Evolutionary conservation across 164 flowering plant genomes (phyloP).

Genomic region (Hamamelis virginiana): DNA sequence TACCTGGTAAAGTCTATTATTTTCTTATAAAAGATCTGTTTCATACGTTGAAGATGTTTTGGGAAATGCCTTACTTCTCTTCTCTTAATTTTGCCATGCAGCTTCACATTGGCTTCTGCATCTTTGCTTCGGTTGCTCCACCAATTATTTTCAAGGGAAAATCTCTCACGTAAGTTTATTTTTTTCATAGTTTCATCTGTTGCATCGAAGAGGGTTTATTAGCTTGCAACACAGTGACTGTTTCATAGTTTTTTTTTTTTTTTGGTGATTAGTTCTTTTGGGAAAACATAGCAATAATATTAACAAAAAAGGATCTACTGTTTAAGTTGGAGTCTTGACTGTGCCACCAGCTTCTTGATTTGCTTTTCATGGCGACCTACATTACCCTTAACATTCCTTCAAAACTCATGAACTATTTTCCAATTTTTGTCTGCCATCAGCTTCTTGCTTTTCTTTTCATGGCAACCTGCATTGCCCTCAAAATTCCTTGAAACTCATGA

Average conservation of each 20-base stretch:
- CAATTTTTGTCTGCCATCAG: too few species aligned
- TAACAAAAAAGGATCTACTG: background rate
- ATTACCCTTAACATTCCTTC: too few species aligned
- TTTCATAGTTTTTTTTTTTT: background rate
- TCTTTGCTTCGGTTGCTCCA: too few species aligned
- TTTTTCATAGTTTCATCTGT: background rate
- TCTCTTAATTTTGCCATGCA: slow-evolving; percentile 19
- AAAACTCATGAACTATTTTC: too few species aligned
- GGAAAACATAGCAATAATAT: background rate
- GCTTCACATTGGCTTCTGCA: too few species aligned
- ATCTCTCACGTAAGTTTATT: slow-evolving; percentile 29
- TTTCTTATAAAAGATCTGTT: background rate
- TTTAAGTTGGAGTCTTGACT: too few species aligned
- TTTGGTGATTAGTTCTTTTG: background rate
- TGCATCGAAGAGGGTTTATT: background rate
- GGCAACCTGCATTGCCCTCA: too few species aligned
- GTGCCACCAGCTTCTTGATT: too few species aligned
- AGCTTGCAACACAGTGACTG: background rate
- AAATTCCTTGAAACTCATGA: too few species aligned
- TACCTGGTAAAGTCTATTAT: slow-evolving; percentile 34
- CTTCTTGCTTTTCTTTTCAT: too few species aligned
- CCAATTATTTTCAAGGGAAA: too few species aligned
- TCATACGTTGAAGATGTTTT: background rate
- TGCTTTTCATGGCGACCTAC: too few species aligned
- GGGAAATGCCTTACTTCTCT: slow-evolving; percentile 5